A percentile compares a stretch with the other conserved stretches of the same genome.
These are phyloP conservation scores for Suillus ampliporus DNA, from an alignment of 768 basidiomycete species.

Conservation along the genomic window DNA sequence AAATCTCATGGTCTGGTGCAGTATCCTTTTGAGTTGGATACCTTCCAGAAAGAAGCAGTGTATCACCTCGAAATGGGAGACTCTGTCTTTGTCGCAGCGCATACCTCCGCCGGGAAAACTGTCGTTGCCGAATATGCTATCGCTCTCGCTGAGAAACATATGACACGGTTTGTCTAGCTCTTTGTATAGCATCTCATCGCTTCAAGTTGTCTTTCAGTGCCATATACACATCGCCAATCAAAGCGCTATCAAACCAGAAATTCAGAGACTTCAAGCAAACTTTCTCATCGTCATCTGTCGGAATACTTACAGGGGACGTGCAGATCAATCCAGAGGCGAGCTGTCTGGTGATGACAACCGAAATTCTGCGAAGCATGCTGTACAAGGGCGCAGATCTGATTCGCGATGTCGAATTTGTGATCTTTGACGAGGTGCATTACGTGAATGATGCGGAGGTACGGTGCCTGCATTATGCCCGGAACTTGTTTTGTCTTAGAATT, in stretches of 20 bases:
- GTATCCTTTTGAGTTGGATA: conserved; percentile 99
- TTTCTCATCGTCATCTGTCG: conserved; percentile 89
- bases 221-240: conserved; percentile 98
- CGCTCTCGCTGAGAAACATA: conserved; percentile 94
- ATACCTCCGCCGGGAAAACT: conserved; percentile 99
- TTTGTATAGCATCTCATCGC: conserved; percentile 20
- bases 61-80: conserved; percentile 98
- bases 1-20: conserved; percentile 32
- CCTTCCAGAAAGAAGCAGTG: conserved; percentile 98
- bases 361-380: conserved; percentile 97
- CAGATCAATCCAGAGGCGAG: conserved; percentile 98
- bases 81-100: conserved; percentile 99
- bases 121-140: conserved; percentile 99
- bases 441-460: conserved; percentile 97
- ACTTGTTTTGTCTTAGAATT: conserved; percentile 17
- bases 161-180: conserved; percentile 79
- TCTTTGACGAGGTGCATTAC: conserved; percentile 99
- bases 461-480: conserved; percentile 18
- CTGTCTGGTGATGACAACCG: conserved; percentile 97
- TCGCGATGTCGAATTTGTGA: conserved; percentile 98
- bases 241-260: conserved; percentile 98
- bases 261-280: conserved; percentile 98
- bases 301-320: conserved; percentile 97
- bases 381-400: conserved; percentile 99
- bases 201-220: conserved; percentile 57